phyloP scores from a whole-genome alignment of 2,329 filamentous ascomycete genomes.

The Fusarium papillatum region DNA sequence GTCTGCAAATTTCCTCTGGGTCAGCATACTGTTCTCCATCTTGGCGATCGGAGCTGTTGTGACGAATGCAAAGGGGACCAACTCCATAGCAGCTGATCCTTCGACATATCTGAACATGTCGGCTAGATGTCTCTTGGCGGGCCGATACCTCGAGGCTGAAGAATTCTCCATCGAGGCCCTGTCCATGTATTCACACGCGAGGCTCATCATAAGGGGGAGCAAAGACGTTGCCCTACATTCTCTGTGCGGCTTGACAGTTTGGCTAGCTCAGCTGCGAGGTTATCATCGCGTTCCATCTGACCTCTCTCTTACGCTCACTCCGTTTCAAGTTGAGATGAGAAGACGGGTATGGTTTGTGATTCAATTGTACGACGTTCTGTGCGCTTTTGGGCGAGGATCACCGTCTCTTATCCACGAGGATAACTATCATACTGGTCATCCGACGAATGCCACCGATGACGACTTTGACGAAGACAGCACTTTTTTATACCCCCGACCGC shows the following conservation, averaged over 20 bases:
- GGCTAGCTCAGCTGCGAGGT: conserved; percentile 12
- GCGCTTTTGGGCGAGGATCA: conserved; percentile 20
- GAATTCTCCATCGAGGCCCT: conserved; percentile 24
- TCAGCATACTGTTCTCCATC: conserved; percentile 29
- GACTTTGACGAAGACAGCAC: conserved; percentile 18
- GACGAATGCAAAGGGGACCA: not conserved
- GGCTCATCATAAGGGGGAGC: not conserved
- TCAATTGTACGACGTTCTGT: conserved; percentile 23
- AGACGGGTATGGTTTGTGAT: conserved; percentile 22
- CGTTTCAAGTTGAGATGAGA: conserved; percentile 27
- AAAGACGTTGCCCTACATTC: not conserved
- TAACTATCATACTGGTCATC: not conserved
- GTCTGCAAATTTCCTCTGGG: conserved; percentile 7
- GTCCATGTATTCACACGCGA: conserved; percentile 17
- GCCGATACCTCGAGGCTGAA: not conserved
- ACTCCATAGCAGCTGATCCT: not conserved
- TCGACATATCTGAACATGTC: conserved; percentile 5
- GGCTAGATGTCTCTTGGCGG: conserved; percentile 15
- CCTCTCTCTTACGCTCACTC: not conserved
- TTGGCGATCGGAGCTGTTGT: conserved; percentile 10
- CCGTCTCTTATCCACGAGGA: conserved; percentile 15
- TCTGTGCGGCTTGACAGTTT: conserved; percentile 1
- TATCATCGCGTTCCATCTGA: conserved; percentile 9
- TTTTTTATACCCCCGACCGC: not conserved
- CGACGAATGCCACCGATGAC: conserved; percentile 13